A percentile compares a stretch with the other conserved stretches of the same genome.
Evolutionary conservation across 1,139 yeast species (phyloP).

Genomic region (Zhuliangozyma parablackwelliae): DNA sequence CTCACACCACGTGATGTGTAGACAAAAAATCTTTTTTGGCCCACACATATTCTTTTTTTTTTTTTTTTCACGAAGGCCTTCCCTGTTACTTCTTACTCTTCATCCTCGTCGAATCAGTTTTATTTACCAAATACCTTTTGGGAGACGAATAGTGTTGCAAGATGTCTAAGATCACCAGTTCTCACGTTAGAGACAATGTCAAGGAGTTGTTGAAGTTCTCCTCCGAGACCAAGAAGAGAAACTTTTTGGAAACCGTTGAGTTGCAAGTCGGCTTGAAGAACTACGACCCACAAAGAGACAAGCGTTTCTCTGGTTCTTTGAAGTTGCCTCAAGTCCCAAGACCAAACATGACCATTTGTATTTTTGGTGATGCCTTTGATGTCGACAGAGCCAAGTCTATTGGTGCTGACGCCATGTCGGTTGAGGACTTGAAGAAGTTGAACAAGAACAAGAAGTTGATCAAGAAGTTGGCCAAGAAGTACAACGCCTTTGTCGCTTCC

Average conservation of each 20-base stretch:
- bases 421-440: slow-evolving; percentile 99
- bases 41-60: slow-evolving; percentile 1
- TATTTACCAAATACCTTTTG: slow-evolving; percentile 48
- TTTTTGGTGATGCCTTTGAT: slow-evolving; percentile 99
- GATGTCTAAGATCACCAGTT: slow-evolving; percentile 91
- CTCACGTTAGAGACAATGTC: slow-evolving; percentile 97
- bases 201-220: slow-evolving; percentile 88
- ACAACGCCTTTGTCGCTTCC: slow-evolving; percentile 99
- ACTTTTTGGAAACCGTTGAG: slow-evolving; percentile 99
- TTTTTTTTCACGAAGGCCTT: slow-evolving; percentile 2
- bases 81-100: slow-evolving; percentile 9
- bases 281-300: slow-evolving; percentile 99
- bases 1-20: too few relatives aligned
- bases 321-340: slow-evolving; percentile 99
- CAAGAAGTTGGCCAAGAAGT: slow-evolving; percentile 99
- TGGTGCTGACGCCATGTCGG: slow-evolving; percentile 99
- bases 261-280: slow-evolving; percentile 99
- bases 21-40: neutral
- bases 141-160: slow-evolving; percentile 59
- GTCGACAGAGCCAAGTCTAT: slow-evolving; percentile 99
- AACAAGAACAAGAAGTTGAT: slow-evolving; percentile 99
- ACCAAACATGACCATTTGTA: slow-evolving; percentile 99
- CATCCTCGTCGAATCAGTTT: slow-evolving; percentile 52
- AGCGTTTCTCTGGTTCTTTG: slow-evolving; percentile 99
- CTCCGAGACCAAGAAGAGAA: slow-evolving; percentile 97